phyloP scores from a whole-genome alignment of 169 alveolate species.

The Babesia divergens region DNA sequence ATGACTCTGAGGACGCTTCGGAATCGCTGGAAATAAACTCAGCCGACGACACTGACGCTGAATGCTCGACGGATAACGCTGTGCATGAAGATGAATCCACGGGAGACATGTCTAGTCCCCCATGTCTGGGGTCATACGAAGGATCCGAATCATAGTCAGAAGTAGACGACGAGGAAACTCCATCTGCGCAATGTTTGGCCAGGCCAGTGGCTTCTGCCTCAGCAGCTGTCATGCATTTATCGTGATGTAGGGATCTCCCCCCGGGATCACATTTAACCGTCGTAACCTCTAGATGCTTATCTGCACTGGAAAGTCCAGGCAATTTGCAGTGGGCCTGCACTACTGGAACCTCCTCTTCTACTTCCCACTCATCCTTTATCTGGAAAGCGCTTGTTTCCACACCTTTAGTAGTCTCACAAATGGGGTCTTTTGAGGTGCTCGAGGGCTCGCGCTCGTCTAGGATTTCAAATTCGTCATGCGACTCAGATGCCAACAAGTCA shows the following conservation, averaged over 20 bases:
- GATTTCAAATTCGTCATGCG: constrained; percentile 21
- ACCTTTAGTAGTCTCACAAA: not conserved
- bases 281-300: no score
- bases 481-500: constrained; percentile 18
- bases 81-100: no score
- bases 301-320: not conserved
- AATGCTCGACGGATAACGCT: no score
- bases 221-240: no score
- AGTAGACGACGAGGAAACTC: no score
- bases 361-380: not conserved
- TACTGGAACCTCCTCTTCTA: not conserved
- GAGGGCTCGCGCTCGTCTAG: not conserved
- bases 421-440: not conserved
- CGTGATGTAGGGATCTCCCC: no score
- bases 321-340: not conserved
- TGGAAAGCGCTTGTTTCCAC: not conserved
- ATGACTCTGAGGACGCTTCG: not conserved
- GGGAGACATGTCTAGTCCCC: no score
- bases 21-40: not conserved
- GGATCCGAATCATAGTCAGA: no score
- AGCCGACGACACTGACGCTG: not conserved
- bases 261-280: no score
- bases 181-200: no score
- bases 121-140: no score
- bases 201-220: no score